Conservation (phyloP, 192 early-diverging fungal genomes). For the Coemansia sp. region DNA sequence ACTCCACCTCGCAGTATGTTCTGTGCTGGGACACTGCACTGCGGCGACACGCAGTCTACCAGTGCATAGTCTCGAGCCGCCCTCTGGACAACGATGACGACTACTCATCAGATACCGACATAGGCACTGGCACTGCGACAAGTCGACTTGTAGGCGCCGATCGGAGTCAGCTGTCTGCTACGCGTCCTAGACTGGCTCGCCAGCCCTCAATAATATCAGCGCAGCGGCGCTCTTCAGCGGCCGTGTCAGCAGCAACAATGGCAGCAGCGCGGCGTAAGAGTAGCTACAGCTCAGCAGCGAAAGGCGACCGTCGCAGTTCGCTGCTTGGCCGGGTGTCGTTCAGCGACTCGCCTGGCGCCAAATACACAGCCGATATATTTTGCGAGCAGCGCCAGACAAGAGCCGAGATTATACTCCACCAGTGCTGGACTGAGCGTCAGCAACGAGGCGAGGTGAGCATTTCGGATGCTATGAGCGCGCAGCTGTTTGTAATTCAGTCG, state of each 20-base stretch:
- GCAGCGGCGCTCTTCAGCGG: slow-evolving; percentile 43
- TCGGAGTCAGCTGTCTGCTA: slow-evolving; percentile 14
- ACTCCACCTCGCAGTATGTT: slow-evolving; percentile 23
- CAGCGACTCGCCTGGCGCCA: slow-evolving; percentile 46
- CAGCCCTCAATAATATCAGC: slow-evolving; percentile 47
- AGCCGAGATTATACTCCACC: slow-evolving; percentile 34
- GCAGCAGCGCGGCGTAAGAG: slow-evolving; percentile 35
- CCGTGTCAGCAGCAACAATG: slow-evolving; percentile 22
- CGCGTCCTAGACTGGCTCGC: slow-evolving; percentile 26
- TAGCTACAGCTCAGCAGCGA: slow-evolving; percentile 27
- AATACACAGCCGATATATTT: slow-evolving; percentile 39
- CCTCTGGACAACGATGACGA: slow-evolving; percentile 10
- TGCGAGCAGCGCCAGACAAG: slow-evolving; percentile 46
- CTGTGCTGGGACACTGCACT: slow-evolving; percentile 45
- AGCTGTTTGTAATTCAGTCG: slow-evolving; percentile 37
- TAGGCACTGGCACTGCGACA: background rate
- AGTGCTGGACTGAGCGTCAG: slow-evolving; percentile 35
- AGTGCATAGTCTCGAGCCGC: slow-evolving; percentile 18
- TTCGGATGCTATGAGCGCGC: slow-evolving; percentile 4
- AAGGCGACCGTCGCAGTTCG: slow-evolving; percentile 41
- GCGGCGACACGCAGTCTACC: slow-evolving; percentile 29
- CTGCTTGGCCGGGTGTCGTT: slow-evolving; percentile 45
- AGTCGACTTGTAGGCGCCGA: slow-evolving; percentile 3
- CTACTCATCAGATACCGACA: background rate
- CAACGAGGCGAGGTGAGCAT: background rate